Evolutionary conservation across 768 basidiomycete genomes (phyloP).

Genomic region (Russula brevipes): DNA sequence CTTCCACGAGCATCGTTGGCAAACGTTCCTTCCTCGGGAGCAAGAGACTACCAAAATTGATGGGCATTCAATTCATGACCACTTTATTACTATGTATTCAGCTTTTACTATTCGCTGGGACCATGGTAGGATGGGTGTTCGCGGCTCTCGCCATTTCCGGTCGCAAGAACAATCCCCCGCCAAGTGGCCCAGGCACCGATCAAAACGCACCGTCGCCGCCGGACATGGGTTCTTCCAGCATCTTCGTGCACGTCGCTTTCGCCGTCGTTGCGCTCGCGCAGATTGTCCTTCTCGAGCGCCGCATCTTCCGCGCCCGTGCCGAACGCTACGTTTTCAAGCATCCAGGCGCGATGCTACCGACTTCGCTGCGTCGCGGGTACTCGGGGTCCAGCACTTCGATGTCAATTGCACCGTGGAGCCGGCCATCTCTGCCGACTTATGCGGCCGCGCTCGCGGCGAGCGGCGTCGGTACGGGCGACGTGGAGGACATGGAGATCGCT

Average conservation of each 20-base stretch:
- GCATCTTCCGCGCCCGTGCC: conserved; percentile 58
- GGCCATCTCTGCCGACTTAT: conserved; percentile 65
- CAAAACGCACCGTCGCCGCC: not conserved
- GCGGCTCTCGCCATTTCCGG: conserved; percentile 29
- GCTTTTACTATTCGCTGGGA: conserved; percentile 37
- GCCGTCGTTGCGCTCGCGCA: conserved; percentile 46
- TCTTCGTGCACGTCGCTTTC: conserved; percentile 65
- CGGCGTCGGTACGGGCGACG: conserved; percentile 68
- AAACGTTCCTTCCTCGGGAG: conserved; percentile 38
- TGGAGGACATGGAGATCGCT: conserved; percentile 66
- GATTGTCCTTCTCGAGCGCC: conserved; percentile 58
- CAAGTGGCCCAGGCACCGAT: not conserved
- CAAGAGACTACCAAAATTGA: conserved; percentile 35
- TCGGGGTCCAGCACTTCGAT: conserved; percentile 15
- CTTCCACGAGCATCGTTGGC: conserved; percentile 30
- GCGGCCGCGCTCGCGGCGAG: conserved; percentile 63
- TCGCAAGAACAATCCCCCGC: conserved; percentile 6
- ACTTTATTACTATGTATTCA: conserved; percentile 42
- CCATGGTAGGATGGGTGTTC: conserved; percentile 54
- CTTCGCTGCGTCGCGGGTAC: conserved; percentile 15
- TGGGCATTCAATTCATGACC: conserved; percentile 45
- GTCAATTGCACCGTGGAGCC: conserved; percentile 57
- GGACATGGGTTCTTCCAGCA: conserved; percentile 26
- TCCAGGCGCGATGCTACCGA: conserved; percentile 45
- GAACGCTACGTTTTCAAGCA: conserved; percentile 57